Base-by-base conservation (phyloP, 2,329 filamentous ascomycete species). In the Myotisia sp. region DNA sequence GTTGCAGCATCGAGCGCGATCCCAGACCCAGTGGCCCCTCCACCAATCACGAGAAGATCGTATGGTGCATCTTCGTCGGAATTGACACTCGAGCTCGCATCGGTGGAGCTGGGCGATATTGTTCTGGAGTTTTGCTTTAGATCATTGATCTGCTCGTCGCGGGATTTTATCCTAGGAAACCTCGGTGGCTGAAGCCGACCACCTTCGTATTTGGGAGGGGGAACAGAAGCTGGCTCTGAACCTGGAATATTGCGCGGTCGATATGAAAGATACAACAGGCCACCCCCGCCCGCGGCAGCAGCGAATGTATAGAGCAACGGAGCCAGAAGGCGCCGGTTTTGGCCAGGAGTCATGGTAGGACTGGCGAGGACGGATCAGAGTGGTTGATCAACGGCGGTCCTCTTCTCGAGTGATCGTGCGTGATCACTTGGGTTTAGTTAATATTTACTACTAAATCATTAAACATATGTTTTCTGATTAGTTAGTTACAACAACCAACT, bases 1-100 rank as follows among this genome's bases (percentile, higher is more conserved):
- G 81, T 86, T 14, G 75, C 78, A 22, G 81, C 81, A 56, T 90
- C 81, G 29, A 90, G 69, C 8, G 82, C 81, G 47, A 90, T 83
- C 16, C 81, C 81, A 4, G 80, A 70, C 9, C 81, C 81, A 2
- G 82, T 87, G 9, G 81, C 81, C 43, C 81, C 81, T 42, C 74
- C 80, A 37, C 81, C 81, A 47, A 87, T 82, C 47, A 90, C 65
- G 43, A 87, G 63, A 26, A 90, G 63, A 52, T 87, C 82, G 48
- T 86, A 87, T 27, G 76, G 68, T 7, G 59, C 58, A 10, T 59
- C 55, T 16, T 50, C 47, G 29, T 51, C 40, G 33, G 33, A 3
- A n/a, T 16, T 8, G 19, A 12, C 5, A 9, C 7, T 26, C 12
- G 7, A 16, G 29, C 14, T 6, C 19, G 12, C 23, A 7, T 21